Evolutionary conservation across 148 eudicot species (phyloP), one percentile per base, ranked within the genome.

Genomic region (Bassia scoparia): DNA sequence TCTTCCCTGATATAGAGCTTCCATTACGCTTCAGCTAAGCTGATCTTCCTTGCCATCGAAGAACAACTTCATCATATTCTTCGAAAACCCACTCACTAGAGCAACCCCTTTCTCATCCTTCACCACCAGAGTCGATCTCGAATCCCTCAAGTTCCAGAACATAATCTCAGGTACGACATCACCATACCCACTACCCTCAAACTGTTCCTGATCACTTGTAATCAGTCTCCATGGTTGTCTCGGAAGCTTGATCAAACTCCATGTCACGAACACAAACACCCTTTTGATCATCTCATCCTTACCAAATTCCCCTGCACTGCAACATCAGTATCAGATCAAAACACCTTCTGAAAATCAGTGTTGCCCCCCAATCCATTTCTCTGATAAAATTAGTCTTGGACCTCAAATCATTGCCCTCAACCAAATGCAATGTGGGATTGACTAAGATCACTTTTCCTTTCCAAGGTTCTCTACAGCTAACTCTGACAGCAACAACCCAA

Each of bases 201-300:
- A 80, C 79, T 71, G 75, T 67, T 75, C 62, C 9, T 59, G 3
- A 80, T 66, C n/a, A 27, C 76, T 76, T 12, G 15, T 76, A 80
- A 60, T 80, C 79, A 5, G 76, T 75, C 69, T 80, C 75, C 82
- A 74, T 2, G 60, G 54, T 7, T 21, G n/a, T 48, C 27, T 7
- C 8, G 10, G 75, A 44, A 0, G 82, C 82, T 30, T 70, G 46
- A 56, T 79, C 82, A 38, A 79, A 79, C 61, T 79, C 82, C 82
- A 75, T 79, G 17, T 79, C 82, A 64, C 82, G 70, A 26, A 79
- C 71, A 79, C 82, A 62, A 79, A 79, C 72, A 79, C 82, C 44
- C 41, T 74, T 52, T 79, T 79, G 1, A 79, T 37, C 82, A 79
- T 79, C 61, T 75, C 17, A n/a, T 79, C 82, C 15, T 50, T 44